These are phyloP conservation scores for Termitomyces sp. DNA, from an alignment of 768 basidiomycete species.

Conservation along the genomic window DNA sequence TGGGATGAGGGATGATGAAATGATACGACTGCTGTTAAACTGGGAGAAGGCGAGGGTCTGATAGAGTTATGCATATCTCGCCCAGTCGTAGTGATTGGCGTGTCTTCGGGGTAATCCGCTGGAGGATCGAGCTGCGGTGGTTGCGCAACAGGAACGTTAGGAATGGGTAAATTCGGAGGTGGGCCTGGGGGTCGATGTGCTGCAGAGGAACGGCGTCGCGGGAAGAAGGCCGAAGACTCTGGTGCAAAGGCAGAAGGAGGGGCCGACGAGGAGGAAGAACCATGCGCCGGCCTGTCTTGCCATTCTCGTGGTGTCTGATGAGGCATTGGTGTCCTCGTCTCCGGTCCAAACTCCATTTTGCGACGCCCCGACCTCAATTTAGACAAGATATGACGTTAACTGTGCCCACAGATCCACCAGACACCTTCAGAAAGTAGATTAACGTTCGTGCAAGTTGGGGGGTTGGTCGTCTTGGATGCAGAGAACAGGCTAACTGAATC, in stretches of 20 bases:
- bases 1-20: conserved; percentile 41
- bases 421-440: neutral
- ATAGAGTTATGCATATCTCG: conserved; percentile 26
- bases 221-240: conserved; percentile 27
- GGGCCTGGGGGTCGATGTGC: conserved; percentile 63
- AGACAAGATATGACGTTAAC: neutral
- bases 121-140: conserved; percentile 17
- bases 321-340: conserved; percentile 22
- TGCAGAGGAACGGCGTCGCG: conserved; percentile 67
- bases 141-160: conserved; percentile 45
- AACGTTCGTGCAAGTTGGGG: neutral
- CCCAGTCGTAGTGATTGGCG: conserved; percentile 17
- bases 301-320: conserved; percentile 27
- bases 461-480: conserved; percentile 12
- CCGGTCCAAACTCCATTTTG: conserved; percentile 35
- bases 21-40: conserved; percentile 52
- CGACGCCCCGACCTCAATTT: neutral
- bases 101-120: conserved; percentile 17
- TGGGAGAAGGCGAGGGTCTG: conserved; percentile 36
- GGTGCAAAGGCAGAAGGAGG: conserved; percentile 21
- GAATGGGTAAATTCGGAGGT: conserved; percentile 72
- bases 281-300: conserved; percentile 23
- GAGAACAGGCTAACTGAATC: conserved; percentile 10
- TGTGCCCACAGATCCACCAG: neutral
- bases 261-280: conserved; percentile 29